Percentiles rank a stretch among this genome's conserved stretches.
Evolutionary conservation across 2,329 filamentous ascomycete genomes (phyloP).

Genomic region (Fusarium kyushuense): DNA sequence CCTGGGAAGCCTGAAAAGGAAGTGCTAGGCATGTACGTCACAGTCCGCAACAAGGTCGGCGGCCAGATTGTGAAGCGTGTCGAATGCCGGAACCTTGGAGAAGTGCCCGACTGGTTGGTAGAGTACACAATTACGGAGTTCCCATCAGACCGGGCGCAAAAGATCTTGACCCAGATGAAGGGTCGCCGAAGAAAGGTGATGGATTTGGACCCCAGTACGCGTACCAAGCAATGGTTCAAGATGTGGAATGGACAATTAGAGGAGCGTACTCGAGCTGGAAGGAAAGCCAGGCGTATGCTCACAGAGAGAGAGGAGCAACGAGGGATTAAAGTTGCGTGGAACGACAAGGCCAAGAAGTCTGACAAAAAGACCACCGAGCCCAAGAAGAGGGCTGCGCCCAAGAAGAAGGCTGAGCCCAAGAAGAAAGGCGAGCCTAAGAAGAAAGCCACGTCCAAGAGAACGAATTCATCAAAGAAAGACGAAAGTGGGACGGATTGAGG

Average conservation of each 20-base stretch:
- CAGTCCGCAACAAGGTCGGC: constrained; percentile 79
- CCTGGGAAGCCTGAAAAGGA: not conserved
- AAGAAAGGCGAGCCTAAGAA: not conserved
- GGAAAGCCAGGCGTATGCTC: constrained; percentile 66
- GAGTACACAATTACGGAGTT: constrained; percentile 82
- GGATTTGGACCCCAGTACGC: constrained; percentile 56
- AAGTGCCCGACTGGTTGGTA: constrained; percentile 70
- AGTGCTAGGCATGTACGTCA: constrained; percentile 75
- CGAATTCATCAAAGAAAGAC: not conserved
- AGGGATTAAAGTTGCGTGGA: constrained; percentile 62
- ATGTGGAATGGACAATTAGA: constrained; percentile 60
- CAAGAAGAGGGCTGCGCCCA: not conserved
- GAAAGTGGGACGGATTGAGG: not conserved
- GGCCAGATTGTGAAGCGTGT: constrained; percentile 73
- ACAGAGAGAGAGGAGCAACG: constrained; percentile 63
- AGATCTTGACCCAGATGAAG: constrained; percentile 68
- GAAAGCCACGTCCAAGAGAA: not conserved
- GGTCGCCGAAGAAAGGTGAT: constrained; percentile 65
- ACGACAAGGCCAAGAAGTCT: no score
- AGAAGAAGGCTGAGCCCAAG: not conserved
- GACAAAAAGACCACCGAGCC: not conserved
- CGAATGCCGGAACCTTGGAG: not conserved
- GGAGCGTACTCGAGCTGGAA: constrained; percentile 64
- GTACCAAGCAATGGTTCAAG: constrained; percentile 59
- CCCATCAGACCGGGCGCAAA: constrained; percentile 55